Base-by-base conservation (phyloP, 2,329 filamentous ascomycete species). In the Paracamarosporium sp. region DNA sequence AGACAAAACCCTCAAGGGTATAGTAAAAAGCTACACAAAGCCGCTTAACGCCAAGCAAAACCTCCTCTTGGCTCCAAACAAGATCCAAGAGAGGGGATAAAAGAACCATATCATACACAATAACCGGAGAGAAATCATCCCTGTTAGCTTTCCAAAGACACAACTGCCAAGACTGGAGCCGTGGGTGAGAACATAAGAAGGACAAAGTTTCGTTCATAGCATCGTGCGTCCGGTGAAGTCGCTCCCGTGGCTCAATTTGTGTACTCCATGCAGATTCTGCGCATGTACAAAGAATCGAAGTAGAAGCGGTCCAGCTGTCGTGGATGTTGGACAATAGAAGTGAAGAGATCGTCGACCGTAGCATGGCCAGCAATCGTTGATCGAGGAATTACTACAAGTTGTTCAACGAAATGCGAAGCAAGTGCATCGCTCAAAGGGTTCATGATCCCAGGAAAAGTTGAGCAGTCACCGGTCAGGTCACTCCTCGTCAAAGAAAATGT, bases 401-500 rank as follows among this genome's bases (percentile, higher is more conserved):
- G 15, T 38, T 17, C 36, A 31, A 33, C 11, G 22, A 36, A 20
- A 53, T 25, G 28, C 20, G 28, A 28, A 51, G 35, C 35, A 51
- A 28, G n/a, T 48, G 41, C 28, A 53, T 36, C 27, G 24, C 15
- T 30, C 28, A 35, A 35, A 22, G 50, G 4, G 7, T 48, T 44
- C 51, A 30, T 15, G 22, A 46, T 12, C 40, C 31, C 22, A 38
- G 31, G 33, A 22, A n/a, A 46, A 7, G n/a, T 22, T 11, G 41
- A 22, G 25, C 11, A 15, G 38, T 28, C 45, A 4, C 6, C 28
- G 12, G 15, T 22, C 9, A 13, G 4, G 17, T 46, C 45, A 65
- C 24, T 69, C 74, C n/a, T 75, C 73, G 46, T 71, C 69, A 41
- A 72, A 69, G 52, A 97, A 98, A 59, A 97, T 90, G 66, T 85